Evolutionary conservation across 805 yeast genomes (phyloP), one percentile per base, ranked within the genome.

Genomic region (Ogataea corticis): DNA sequence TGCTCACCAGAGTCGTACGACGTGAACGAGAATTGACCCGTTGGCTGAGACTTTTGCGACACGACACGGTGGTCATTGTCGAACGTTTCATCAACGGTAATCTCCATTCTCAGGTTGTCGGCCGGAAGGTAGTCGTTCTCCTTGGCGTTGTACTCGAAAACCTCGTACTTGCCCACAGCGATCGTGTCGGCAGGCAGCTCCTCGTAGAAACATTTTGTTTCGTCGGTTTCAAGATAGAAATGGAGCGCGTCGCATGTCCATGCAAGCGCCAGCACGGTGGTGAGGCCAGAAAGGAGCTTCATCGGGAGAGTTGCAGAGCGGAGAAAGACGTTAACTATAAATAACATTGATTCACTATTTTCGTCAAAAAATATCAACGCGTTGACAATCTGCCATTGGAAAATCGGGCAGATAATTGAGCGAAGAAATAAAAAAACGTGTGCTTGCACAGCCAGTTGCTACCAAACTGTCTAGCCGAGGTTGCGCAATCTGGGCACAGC

Each of bases 201-300:
- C 61, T 91, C 94, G 58, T 70, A 85, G 65, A 92, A 92, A 67
- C 98, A 94, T 55, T 81, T 80, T 35, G 81, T 76, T 53, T 85
- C 85, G 27, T 84, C 90, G 1, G 91, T 84, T 11, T 79, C 79
- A 42, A 88, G 70, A 64, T 89, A 91, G 64, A 89, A 82, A 65
- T 94, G 96, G 48, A 91, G 71, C 0, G 81, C 88, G 39, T 59
- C 55, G 21, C 56, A 54, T 28, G 49, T 44, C 12, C 53, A 38
- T 16, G 53, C 48, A 30, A 48, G 47, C 38, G 54, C 50, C 28
- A 54, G 27, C 10, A 48, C 45, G 19, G 51, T 34, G 6, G 52
- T 23, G 15, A 55, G 11, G 32, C 47, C 41, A 21, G 11, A 31
- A 36, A 53, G 36, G 41, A 51, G 32, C 49, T 57, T 46, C 51